A percentile compares a stretch with the other conserved stretches of the same genome.
These are phyloP conservation scores for Pascua guehoae DNA, from an alignment of 1,284 basidiomycete genomes.

Conservation along the genomic window DNA sequence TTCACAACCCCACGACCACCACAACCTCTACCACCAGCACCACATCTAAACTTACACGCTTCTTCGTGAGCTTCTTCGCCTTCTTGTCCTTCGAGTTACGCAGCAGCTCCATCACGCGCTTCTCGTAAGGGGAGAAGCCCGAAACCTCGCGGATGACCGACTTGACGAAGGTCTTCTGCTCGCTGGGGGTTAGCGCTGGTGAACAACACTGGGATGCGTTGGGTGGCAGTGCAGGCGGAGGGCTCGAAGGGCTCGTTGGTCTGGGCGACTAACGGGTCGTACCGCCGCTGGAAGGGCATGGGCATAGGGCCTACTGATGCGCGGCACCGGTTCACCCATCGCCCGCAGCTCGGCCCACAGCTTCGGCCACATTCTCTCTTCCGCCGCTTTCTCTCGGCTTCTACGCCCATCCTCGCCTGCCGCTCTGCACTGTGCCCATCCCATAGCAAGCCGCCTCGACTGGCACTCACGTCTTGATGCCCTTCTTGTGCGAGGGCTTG, in stretches of 20 bases:
- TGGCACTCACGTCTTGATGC: slow-evolving; percentile 57
- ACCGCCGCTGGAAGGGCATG: too few relatives aligned
- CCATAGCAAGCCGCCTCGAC: not conserved
- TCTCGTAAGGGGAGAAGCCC: slow-evolving; percentile 98
- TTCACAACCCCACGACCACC: too few relatives aligned
- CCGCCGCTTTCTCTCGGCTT: not conserved
- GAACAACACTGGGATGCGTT: not conserved
- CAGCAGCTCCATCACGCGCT: slow-evolving; percentile 96
- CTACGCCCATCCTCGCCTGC: not conserved
- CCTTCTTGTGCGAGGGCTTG: slow-evolving; percentile 91
- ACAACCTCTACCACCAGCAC: not conserved
- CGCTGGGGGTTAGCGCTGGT: slow-evolving; percentile 26
- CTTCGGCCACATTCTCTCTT: too few relatives aligned
- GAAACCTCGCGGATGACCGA: slow-evolving; percentile 89
- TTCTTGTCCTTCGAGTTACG: slow-evolving; percentile 99
- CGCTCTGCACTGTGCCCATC: not conserved
- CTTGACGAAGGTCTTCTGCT: slow-evolving; percentile 85
- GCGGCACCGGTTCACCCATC: too few relatives aligned
- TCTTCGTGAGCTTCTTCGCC: slow-evolving; percentile 96
- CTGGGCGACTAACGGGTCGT: too few relatives aligned
- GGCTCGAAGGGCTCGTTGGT: too few relatives aligned
- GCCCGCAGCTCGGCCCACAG: too few relatives aligned
- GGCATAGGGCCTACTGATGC: too few relatives aligned
- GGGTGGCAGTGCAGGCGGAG: not conserved
- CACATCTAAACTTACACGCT: slow-evolving; percentile 65